Conservation (phyloP, 2,329 filamentous ascomycete species). For the Exophiala sp. region DNA sequence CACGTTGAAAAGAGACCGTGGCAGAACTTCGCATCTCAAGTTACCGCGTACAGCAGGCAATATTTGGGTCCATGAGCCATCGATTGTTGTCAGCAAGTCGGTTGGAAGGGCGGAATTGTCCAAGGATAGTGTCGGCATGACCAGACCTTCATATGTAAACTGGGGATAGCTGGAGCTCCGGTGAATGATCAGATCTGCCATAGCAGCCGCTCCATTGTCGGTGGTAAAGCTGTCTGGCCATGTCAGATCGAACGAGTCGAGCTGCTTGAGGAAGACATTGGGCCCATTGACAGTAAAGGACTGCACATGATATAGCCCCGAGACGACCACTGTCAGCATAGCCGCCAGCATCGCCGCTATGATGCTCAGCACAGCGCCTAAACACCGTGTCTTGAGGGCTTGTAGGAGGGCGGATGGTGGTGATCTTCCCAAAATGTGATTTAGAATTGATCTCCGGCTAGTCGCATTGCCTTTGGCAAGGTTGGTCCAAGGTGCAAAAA, state of each 20-base stretch:
- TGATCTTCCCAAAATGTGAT: constrained; percentile 22
- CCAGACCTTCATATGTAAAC: constrained; percentile 25
- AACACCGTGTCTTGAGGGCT: constrained; percentile 21
- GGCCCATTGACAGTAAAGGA: constrained; percentile 25
- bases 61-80: constrained; percentile 10
- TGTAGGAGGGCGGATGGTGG: constrained; percentile 22
- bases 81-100: constrained; percentile 10
- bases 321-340: constrained; percentile 29
- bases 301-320: constrained; percentile 32
- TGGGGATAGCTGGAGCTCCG: constrained; percentile 23
- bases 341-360: constrained; percentile 24
- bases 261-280: constrained; percentile 28
- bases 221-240: constrained; percentile 21
- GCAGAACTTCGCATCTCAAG: constrained; percentile 22
- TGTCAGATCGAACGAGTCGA: constrained; percentile 30
- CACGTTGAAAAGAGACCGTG: constrained; percentile 11
- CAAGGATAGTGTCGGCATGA: constrained; percentile 24
- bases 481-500: constrained; percentile 26
- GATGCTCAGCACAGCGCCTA: constrained; percentile 27
- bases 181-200: constrained; percentile 24
- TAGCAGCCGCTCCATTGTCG: constrained; percentile 25
- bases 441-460: constrained; percentile 22
- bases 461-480: constrained; percentile 21
- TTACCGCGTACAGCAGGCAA: constrained; percentile 21
- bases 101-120: constrained; percentile 13